phyloP scores from a whole-genome alignment of 1,139 yeast genomes.

The Saccharomycopsis phalli region DNA sequence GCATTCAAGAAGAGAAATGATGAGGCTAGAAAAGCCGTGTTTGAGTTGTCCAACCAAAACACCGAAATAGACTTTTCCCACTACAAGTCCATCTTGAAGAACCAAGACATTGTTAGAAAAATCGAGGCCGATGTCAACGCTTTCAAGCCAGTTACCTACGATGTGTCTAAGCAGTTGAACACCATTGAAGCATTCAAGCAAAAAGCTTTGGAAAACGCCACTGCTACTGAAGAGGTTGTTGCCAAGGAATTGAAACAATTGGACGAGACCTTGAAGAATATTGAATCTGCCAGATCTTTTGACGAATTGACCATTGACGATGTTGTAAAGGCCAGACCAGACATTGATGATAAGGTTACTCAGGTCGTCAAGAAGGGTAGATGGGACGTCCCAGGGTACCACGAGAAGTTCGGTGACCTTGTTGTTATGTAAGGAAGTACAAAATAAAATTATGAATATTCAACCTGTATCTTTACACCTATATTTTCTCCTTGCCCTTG shows the following conservation, averaged over 20 bases:
- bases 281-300: slow-evolving; percentile 94
- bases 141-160: slow-evolving; percentile 80
- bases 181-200: slow-evolving; percentile 90
- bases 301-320: slow-evolving; percentile 95
- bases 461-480: slow-evolving; percentile 33
- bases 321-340: slow-evolving; percentile 92
- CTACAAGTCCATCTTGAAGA: slow-evolving; percentile 76
- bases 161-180: slow-evolving; percentile 82
- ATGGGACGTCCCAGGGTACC: slow-evolving; percentile 98
- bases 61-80: slow-evolving; percentile 71
- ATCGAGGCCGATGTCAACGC: slow-evolving; percentile 66
- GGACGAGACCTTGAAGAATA: slow-evolving; percentile 82
- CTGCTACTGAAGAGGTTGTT: slow-evolving; percentile 85
- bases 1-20: slow-evolving; percentile 98
- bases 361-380: slow-evolving; percentile 95
- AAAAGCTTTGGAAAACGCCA: slow-evolving; percentile 93
- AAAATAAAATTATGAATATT: background rate
- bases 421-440: slow-evolving; percentile 65
- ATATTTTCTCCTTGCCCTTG: slow-evolving; percentile 57
- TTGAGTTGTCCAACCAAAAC: slow-evolving; percentile 61
- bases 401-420: slow-evolving; percentile 94
- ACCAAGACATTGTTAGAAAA: slow-evolving; percentile 71
- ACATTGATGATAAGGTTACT: slow-evolving; percentile 89
- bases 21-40: slow-evolving; percentile 82
- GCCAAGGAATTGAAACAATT: slow-evolving; percentile 78